A percentile compares a stretch with the other conserved stretches of the same genome.
These are phyloP conservation scores for Globisporangium uncinulatum DNA, from an alignment of 352 stramenopile species.

Conservation along the genomic window DNA sequence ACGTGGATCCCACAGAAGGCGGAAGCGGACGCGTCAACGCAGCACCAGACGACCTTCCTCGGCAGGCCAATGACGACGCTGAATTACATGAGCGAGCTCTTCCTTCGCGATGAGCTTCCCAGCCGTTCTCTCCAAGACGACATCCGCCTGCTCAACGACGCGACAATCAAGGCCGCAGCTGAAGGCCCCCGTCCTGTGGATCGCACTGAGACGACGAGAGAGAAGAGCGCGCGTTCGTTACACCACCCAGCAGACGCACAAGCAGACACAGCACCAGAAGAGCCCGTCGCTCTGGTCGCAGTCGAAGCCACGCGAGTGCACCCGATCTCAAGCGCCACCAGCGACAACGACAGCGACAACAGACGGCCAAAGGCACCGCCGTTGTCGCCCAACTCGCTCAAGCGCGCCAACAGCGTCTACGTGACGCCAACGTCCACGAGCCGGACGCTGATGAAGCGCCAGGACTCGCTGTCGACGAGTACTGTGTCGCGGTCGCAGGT, in stretches of 20 bases:
- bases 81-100: slow-evolving; percentile 3
- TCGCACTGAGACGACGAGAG: no score
- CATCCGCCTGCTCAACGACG: slow-evolving; percentile 9
- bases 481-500: slow-evolving; percentile 27
- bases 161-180: slow-evolving; percentile 2
- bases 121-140: slow-evolving; percentile 7
- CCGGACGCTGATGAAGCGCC: slow-evolving; percentile 17
- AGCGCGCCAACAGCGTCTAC: slow-evolving; percentile 36
- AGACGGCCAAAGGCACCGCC: slow-evolving; percentile 14
- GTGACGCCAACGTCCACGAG: slow-evolving; percentile 11
- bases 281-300: not conserved
- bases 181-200: not conserved
- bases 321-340: slow-evolving; percentile 16
- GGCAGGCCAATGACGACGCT: not conserved
- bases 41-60: not conserved
- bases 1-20: not conserved
- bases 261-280: not conserved
- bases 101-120: slow-evolving; percentile 1
- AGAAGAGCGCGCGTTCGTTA: not conserved
- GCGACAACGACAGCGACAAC: slow-evolving; percentile 10
- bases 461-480: slow-evolving; percentile 11
- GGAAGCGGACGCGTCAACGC: not conserved
- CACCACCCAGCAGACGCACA: not conserved
- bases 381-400: slow-evolving; percentile 27
- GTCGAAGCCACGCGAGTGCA: slow-evolving; percentile 15